phyloP scores from a whole-genome alignment of 371 early-diverging fungal genomes.

The Phascolomyces articulosus region DNA sequence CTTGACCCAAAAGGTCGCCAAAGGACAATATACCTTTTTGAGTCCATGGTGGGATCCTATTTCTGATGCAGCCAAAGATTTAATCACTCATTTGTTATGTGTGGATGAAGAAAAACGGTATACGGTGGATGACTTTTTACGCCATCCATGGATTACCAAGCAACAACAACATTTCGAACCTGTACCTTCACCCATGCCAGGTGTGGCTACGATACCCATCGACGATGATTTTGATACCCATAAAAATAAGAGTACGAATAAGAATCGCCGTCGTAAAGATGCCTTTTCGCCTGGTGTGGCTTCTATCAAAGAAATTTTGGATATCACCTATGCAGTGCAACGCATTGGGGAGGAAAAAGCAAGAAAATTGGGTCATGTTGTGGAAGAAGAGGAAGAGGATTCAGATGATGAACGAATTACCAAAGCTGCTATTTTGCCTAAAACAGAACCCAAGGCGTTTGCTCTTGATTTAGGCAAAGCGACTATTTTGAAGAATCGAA shows the following conservation, averaged over 20 bases:
- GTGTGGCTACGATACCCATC: background rate
- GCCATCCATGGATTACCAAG: conserved; percentile 79
- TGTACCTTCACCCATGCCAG: conserved; percentile 5
- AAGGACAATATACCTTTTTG: conserved; percentile 65
- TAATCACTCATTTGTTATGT: conserved; percentile 67
- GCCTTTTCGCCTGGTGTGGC: conserved; percentile 47
- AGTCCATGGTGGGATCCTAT: conserved; percentile 83
- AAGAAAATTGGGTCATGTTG: conserved; percentile 24
- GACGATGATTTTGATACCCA: background rate
- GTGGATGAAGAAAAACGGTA: conserved; percentile 59
- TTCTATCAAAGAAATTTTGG: conserved; percentile 53
- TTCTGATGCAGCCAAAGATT: conserved; percentile 68
- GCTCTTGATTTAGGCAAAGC: conserved; percentile 49
- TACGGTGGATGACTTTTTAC: conserved; percentile 69
- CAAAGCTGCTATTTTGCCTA: background rate
- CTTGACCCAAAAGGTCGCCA: conserved; percentile 64
- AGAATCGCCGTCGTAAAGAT: conserved; percentile 17
- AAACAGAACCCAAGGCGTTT: conserved; percentile 18
- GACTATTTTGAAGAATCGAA: conserved; percentile 51
- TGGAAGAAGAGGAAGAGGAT: conserved; percentile 21
- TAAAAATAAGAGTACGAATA: background rate
- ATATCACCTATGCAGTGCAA: conserved; percentile 55
- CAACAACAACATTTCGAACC: background rate
- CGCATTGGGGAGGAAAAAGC: conserved; percentile 56
- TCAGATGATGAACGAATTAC: background rate